Base-by-base conservation (phyloP, 805 yeast species). In the Brettanomyces sp. region DNA sequence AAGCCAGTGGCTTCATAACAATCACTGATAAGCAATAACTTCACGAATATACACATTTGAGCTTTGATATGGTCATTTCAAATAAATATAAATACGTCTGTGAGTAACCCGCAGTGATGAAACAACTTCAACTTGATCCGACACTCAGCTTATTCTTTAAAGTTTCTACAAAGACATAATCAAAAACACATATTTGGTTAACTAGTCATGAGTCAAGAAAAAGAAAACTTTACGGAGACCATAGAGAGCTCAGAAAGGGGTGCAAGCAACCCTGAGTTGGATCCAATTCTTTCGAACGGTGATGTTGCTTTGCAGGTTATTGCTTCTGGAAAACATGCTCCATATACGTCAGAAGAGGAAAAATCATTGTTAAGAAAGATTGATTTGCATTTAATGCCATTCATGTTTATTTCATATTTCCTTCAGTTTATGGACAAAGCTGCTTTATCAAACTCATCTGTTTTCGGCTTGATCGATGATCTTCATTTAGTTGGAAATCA, bases 401-500 rank as follows among this genome's bases (percentile, higher is more conserved):
- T 63, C 21, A 42, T 24, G 77, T 35, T 12, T 33, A 13, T 42
- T 14, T 12, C n/a, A 9, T 35, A 11, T 35, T 35, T 36, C 33
- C 25, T n/a, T 13, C 34, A 23, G 8, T 34, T 12, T 25, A 21
- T 24, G 30, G 45, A 42, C 44, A 53, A 53, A 39, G 47, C 48
- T 22, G 47, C 55, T 13, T 37, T 52, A 13, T 50, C 55, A 30
- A 48, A 45, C 45, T 80, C 83, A 1, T 69, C 82, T 1, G 67
- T 80, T 47, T 56, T 78, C 70, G 84, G 82, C 3, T 54, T 80
- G 30, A 59, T 70, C 47, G 56, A 57, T 3, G 82, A 76, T 49
- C 57, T 77, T 47, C 56, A 67, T 12, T 70, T 80, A 74, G 43
- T 50, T n/a, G 78, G 79, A 4, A 51, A 58, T 13, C 56, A 59